Evolutionary conservation across 2,329 filamentous ascomycete species (phyloP), one percentile per base, ranked within the genome.

Genomic region (Nemania sp.): DNA sequence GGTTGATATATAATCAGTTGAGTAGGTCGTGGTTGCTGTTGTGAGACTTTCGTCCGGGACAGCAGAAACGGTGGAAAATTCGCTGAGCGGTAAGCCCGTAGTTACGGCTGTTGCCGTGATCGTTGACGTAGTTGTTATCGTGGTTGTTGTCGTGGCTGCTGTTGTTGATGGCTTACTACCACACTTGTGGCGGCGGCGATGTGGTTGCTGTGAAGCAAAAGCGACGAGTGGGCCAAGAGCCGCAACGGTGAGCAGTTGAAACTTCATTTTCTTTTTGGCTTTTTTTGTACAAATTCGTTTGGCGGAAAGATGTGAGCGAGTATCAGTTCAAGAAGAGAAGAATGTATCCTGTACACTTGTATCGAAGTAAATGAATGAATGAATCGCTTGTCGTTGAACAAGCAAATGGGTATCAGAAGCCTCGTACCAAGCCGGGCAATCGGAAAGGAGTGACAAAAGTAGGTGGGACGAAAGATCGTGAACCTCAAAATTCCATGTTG

Each of bases 371-470:
- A 22, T 33, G 33, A 56, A 30, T n/a, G 37, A 48, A 17, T 5
- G 24, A 19, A n/a, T 41, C 34, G 17, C 42, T 19, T 6, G 12
- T 7, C 3, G n/a, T 28, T 37, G 39, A 37, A 9, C 17, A 43
- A 36, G 15, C 14, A 14, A 15, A 43, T 30, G 11, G 14, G 37
- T 47, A 36, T 54, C 54, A 50, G 41, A 39, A 47, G 51, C 55
- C 48, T 51, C 51, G 54, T 45, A 48, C 52, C 34, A 36, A 47
- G 52, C 50, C 55, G 52, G 48, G 47, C 46, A 19, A 19, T 11
- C 5, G 40, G 37, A 52, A 57, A 51, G 39, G 47, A 54, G 23
- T 19, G 26, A 39, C n/a, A n/a, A 31, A 49, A 22, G 17, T 11
- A 33, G 19, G 9, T 12, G 28, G 14, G 44, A 28, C 4, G 9